phyloP scores from a whole-genome alignment of 2,329 filamentous ascomycete species.

The Ceratocystis huliohia region DNA sequence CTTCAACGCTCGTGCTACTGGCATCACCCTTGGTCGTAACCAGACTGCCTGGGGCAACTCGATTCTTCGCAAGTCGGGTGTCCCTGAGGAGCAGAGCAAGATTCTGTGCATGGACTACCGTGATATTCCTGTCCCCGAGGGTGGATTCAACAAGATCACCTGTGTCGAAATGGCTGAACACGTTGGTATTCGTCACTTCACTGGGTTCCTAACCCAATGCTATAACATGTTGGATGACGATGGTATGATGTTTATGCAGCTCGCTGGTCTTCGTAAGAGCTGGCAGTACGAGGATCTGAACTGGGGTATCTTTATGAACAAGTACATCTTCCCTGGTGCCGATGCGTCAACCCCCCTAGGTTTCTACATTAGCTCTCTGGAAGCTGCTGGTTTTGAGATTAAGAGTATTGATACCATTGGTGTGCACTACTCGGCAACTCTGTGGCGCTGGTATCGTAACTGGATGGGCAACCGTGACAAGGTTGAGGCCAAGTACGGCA shows the following conservation, averaged over 20 bases:
- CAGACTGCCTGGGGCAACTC: constrained; percentile 95
- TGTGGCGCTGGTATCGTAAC: constrained; percentile 98
- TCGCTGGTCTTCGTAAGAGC: constrained; percentile 79
- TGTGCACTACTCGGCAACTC: constrained; percentile 89
- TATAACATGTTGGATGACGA: constrained; percentile 95
- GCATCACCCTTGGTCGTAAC: constrained; percentile 88
- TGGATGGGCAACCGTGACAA: constrained; percentile 91
- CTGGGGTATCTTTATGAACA: constrained; percentile 99
- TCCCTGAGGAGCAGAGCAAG: constrained; percentile 76
- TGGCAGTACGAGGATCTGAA: constrained; percentile 98
- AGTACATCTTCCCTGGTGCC: constrained; percentile 94
- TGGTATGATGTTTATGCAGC: constrained; percentile 90
- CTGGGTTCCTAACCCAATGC: constrained; percentile 69
- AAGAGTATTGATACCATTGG: constrained; percentile 87
- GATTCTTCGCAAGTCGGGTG: constrained; percentile 67
- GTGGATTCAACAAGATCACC: constrained; percentile 72
- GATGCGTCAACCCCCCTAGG: constrained; percentile 89
- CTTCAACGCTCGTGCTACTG: constrained; percentile 74
- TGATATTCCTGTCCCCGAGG: constrained; percentile 51
- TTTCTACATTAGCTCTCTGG: constrained; percentile 71
- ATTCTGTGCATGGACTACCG: constrained; percentile 97
- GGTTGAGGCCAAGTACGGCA: constrained; percentile 88
- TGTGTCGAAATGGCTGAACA: constrained; percentile 98
- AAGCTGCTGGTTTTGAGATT: constrained; percentile 68
- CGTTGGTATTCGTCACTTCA: constrained; percentile 84